Conservation (phyloP, 805 yeast genomes). For the Isabelozyma pseudorhagii region DNA sequence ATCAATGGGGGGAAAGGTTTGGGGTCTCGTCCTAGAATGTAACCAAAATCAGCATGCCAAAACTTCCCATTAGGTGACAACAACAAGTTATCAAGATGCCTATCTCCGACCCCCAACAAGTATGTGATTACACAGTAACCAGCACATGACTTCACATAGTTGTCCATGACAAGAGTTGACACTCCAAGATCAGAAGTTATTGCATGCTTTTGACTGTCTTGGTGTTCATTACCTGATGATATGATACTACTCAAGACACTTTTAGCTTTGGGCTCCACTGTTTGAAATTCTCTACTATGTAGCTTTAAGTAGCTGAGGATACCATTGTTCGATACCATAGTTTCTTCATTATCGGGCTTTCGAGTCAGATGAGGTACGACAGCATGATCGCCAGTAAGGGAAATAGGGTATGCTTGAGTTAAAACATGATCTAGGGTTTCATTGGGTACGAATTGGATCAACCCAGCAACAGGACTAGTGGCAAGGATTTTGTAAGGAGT, state of each 20-base stretch:
- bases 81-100: constrained; percentile 88
- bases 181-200: constrained; percentile 45
- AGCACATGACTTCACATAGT: constrained; percentile 91
- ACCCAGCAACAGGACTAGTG: constrained; percentile 87
- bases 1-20: constrained; percentile 98
- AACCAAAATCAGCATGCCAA: constrained; percentile 98
- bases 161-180: constrained; percentile 76
- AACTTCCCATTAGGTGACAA: constrained; percentile 78
- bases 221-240: constrained; percentile 4
- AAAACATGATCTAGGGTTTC: constrained; percentile 81
- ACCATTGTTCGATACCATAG: constrained; percentile 49
- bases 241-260: constrained; percentile 14
- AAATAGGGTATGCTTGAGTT: constrained; percentile 27
- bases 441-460: constrained; percentile 92
- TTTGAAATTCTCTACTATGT: constrained; percentile 41
- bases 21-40: constrained; percentile 94
- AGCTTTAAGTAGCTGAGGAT: constrained; percentile 67
- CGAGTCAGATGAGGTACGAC: background rate
- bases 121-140: constrained; percentile 97
- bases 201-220: constrained; percentile 24
- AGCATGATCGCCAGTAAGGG: background rate
- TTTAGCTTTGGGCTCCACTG: constrained; percentile 22
- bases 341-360: constrained; percentile 1
- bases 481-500: constrained; percentile 91
- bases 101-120: constrained; percentile 92